phyloP scores from a whole-genome alignment of 1,139 yeast genomes.

The Taphrina confusa region DNA sequence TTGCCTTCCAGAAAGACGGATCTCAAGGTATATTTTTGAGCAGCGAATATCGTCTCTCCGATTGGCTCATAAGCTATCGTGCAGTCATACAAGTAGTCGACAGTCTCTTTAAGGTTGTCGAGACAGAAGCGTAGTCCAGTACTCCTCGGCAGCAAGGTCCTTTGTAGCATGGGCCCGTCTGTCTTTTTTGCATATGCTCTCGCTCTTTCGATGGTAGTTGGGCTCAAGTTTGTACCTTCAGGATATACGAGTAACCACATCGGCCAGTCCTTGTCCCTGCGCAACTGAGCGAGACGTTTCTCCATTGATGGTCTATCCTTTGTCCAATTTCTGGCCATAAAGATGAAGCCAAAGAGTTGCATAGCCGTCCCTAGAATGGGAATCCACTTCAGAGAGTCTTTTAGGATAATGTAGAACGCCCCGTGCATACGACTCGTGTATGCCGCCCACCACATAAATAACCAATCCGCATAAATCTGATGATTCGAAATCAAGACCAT shows the following conservation, averaged over 20 bases:
- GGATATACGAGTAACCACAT: conserved; percentile 74
- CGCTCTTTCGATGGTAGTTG: conserved; percentile 62
- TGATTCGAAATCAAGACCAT: conserved; percentile 79
- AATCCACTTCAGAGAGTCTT: conserved; percentile 70
- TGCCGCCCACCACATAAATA: conserved; percentile 83
- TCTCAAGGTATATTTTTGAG: conserved; percentile 67
- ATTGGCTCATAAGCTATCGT: conserved; percentile 83
- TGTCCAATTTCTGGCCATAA: conserved; percentile 61
- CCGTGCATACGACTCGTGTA: conserved; percentile 68
- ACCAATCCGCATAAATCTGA: conserved; percentile 85
- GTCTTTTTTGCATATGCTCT: conserved; percentile 58
- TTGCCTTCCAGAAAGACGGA: conserved; percentile 66
- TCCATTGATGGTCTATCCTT: conserved; percentile 64
- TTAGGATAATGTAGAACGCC: conserved; percentile 68
- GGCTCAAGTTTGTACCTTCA: conserved; percentile 88
- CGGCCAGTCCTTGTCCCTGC: conserved; percentile 44
- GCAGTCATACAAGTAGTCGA: conserved; percentile 73
- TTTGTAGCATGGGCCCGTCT: conserved; percentile 52
- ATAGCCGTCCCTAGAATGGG: conserved; percentile 89
- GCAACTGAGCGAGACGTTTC: conserved; percentile 46
- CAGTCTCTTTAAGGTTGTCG: conserved; percentile 58
- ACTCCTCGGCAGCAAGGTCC: conserved; percentile 75
- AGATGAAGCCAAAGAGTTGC: conserved; percentile 71
- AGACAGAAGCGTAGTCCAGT: conserved; percentile 76
- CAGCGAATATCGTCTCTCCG: conserved; percentile 65